Percentiles rank a stretch among this genome's conserved stretches.
These are phyloP conservation scores for Candida labiduridarum DNA, from an alignment of 1,139 yeast species.

Conservation along the genomic window DNA sequence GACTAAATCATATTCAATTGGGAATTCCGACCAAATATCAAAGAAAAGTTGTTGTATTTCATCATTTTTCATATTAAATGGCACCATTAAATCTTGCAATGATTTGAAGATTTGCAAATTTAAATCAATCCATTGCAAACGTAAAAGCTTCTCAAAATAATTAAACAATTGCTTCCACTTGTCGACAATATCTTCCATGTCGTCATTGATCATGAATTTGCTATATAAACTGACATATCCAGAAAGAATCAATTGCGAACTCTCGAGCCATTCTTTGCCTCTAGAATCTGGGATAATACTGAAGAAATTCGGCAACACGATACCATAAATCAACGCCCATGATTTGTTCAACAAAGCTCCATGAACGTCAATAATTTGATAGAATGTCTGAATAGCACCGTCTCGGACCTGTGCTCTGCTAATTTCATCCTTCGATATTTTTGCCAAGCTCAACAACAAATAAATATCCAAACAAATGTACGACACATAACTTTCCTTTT, in stretches of 20 bases:
- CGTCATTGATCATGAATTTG: conserved; percentile 38
- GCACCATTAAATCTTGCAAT: conserved; percentile 47
- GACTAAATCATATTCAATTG: conserved; percentile 60
- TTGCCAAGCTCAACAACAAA: conserved; percentile 60
- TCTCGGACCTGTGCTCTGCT: conserved; percentile 79
- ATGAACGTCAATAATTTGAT: conserved; percentile 81
- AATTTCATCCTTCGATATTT: conserved; percentile 54
- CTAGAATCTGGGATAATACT: conserved; percentile 13
- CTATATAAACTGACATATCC: conserved; percentile 58
- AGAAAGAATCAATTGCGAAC: conserved; percentile 56
- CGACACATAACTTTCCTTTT: conserved; percentile 19
- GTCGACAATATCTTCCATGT: conserved; percentile 18
- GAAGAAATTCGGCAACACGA: conserved; percentile 46
- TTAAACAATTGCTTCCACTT: conserved; percentile 55
- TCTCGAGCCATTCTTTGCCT: conserved; percentile 53
- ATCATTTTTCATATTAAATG: conserved; percentile 21
- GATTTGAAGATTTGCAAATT: conserved; percentile 55
- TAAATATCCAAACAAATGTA: conserved; percentile 56
- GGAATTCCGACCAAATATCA: conserved; percentile 64
- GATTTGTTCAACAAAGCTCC: conserved; percentile 54
- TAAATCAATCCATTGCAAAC: conserved; percentile 47
- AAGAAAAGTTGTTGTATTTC: conserved; percentile 49
- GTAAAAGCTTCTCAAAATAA: conserved; percentile 45
- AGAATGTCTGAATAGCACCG: conserved; percentile 86
- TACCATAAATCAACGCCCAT: conserved; percentile 57